These are phyloP conservation scores for Hymenoscyphus occultus DNA, from an alignment of 2,329 filamentous ascomycete genomes.

Conservation along the genomic window DNA sequence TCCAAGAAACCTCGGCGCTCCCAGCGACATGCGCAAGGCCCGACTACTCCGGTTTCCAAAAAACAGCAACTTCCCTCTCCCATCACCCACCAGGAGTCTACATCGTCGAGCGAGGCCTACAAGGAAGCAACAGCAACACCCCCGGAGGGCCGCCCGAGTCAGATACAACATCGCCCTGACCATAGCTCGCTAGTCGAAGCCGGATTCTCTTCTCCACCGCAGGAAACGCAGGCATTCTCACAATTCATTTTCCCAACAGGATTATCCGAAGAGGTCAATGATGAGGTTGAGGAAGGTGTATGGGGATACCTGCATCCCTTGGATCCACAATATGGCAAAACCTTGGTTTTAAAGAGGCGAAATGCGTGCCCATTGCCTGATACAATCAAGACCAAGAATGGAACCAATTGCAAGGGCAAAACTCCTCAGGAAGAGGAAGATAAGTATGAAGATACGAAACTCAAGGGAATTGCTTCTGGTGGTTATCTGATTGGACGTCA, in stretches of 20 bases:
- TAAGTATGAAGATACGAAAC: conserved; percentile 60
- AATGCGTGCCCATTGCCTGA: conserved; percentile 63
- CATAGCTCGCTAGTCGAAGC: conserved; percentile 31
- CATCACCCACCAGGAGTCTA: conserved; percentile 66
- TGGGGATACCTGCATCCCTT: conserved; percentile 94
- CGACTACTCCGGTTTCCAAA: conserved; percentile 59
- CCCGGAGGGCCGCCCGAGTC: conserved; percentile 56
- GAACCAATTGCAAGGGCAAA: conserved; percentile 44
- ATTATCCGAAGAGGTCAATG: conserved; percentile 77
- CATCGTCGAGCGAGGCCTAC: conserved; percentile 52
- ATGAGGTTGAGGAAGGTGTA: conserved; percentile 72
- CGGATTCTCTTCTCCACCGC: conserved; percentile 57
- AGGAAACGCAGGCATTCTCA: conserved; percentile 75
- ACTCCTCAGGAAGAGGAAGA: conserved; percentile 53
- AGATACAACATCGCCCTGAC: conserved; percentile 43
- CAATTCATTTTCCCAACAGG: conserved; percentile 75
- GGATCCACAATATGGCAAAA: conserved; percentile 64
- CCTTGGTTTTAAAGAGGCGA: conserved; percentile 73
- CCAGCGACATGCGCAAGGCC: conserved; percentile 57
- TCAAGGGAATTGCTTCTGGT: conserved; percentile 62
- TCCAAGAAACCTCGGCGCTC: conserved; percentile 82
- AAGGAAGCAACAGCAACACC: conserved; percentile 74
- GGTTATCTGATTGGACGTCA: conserved; percentile 93
- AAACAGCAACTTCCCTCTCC: conserved; percentile 77
- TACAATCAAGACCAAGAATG: conserved; percentile 36